A percentile compares a stretch with the other conserved stretches of the same genome.
phyloP scores from a whole-genome alignment of 805 yeast genomes.

The Metschnikowia matae region DNA sequence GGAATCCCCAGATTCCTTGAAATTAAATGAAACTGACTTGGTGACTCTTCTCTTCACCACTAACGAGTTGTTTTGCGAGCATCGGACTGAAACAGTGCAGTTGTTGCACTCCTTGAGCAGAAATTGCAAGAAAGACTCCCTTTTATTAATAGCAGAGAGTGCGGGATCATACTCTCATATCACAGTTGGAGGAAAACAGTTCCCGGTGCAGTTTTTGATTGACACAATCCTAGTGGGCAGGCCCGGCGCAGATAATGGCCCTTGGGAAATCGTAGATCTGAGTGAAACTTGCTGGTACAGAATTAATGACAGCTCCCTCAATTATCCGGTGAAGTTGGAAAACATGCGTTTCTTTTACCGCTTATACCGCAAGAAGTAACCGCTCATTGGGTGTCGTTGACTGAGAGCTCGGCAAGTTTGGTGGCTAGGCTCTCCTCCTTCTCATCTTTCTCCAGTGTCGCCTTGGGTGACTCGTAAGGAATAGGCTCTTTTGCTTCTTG shows the following conservation, averaged over 20 bases:
- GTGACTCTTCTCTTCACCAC: constrained; percentile 81
- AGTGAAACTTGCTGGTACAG: constrained; percentile 85
- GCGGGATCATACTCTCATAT: constrained; percentile 89
- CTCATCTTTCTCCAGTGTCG: constrained; percentile 4
- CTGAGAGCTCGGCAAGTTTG: background rate
- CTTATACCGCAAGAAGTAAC: constrained; percentile 54
- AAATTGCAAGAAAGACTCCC: constrained; percentile 52
- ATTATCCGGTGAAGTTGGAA: constrained; percentile 67
- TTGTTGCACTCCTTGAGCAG: constrained; percentile 35
- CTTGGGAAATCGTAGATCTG: constrained; percentile 62
- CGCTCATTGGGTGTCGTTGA: background rate
- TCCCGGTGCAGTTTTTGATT: constrained; percentile 77
- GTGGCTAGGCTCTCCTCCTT: background rate
- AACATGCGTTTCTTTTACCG: constrained; percentile 86
- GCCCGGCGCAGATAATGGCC: constrained; percentile 38
- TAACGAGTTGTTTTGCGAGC: constrained; percentile 74
- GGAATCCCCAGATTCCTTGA: constrained; percentile 13
- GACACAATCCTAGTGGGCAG: constrained; percentile 66
- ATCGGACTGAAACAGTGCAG: constrained; percentile 56
- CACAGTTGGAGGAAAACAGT: constrained; percentile 66
- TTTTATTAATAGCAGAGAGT: constrained; percentile 71
- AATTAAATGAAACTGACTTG: constrained; percentile 33
- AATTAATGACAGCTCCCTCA: constrained; percentile 42
- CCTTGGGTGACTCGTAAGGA: background rate
- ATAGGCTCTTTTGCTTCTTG: background rate